Conservation (phyloP, 176 grass and related monocot genomes). For the Aegilops speltoides region DNA sequence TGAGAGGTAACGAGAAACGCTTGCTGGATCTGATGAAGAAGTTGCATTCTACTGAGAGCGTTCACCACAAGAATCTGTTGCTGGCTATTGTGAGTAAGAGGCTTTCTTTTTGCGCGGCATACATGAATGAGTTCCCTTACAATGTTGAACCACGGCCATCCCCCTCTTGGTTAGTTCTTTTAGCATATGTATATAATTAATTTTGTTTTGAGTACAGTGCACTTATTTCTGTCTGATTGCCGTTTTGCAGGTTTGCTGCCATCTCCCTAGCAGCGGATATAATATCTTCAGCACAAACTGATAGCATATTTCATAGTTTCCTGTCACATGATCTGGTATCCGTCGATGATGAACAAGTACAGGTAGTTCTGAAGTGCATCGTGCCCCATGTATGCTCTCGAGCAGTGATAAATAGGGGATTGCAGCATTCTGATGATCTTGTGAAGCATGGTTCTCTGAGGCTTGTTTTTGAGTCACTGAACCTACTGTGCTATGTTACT, state of each 20-base stretch:
- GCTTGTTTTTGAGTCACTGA: conserved; percentile 75
- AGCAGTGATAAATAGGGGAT: conserved; percentile 78
- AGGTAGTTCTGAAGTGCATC: conserved; percentile 71
- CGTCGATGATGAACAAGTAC: conserved; percentile 57
- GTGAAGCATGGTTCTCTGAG: conserved; percentile 85
- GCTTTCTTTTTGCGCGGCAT: conserved; percentile 69
- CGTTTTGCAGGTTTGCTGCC: conserved; percentile 66
- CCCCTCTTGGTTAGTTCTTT: conserved; percentile 73
- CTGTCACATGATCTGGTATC: conserved; percentile 43
- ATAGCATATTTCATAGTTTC: conserved; percentile 44
- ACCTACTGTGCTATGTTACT: conserved; percentile 52
- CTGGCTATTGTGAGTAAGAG: conserved; percentile 66
- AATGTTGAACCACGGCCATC: conserved; percentile 60
- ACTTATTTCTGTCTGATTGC: conserved; percentile 27
- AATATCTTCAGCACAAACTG: conserved; percentile 60
- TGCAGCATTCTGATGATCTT: conserved; percentile 82
- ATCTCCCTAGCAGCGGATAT: conserved; percentile 80
- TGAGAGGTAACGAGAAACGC: conserved; percentile 87
- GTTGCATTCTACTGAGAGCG: conserved; percentile 63
- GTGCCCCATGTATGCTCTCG: conserved; percentile 65
- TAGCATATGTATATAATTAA: background rate
- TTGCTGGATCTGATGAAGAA: conserved; percentile 91
- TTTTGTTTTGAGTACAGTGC: conserved; percentile 22
- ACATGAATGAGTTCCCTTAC: conserved; percentile 85
- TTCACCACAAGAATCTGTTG: conserved; percentile 68